Conservation (phyloP, 2,329 filamentous ascomycete genomes). For the Beauveria sp. region DNA sequence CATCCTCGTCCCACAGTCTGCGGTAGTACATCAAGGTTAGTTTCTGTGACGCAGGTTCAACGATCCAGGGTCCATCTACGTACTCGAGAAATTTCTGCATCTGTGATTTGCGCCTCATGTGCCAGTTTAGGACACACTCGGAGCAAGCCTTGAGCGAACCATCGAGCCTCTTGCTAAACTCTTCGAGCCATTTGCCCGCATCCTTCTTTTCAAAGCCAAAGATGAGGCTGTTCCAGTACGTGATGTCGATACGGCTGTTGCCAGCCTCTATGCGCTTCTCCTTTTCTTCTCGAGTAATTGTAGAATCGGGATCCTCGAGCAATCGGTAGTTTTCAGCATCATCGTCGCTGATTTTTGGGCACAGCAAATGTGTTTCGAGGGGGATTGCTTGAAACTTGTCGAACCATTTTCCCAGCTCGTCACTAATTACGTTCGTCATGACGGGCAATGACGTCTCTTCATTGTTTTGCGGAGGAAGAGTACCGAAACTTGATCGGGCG, state of each 20-base stretch:
- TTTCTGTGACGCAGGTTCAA: conserved; percentile 16
- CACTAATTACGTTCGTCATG: conserved; percentile 15
- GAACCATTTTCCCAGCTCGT: conserved; percentile 36
- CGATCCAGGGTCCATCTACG: conserved; percentile 18
- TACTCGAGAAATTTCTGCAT: conserved; percentile 56
- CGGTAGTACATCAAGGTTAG: background rate
- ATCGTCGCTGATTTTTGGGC: conserved; percentile 55
- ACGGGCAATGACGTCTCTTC: background rate
- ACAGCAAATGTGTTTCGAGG: conserved; percentile 56
- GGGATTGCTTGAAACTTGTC: conserved; percentile 37
- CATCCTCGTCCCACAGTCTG: conserved; percentile 41
- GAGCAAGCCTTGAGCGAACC: conserved; percentile 56
- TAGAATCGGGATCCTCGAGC: conserved; percentile 41
- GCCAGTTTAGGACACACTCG: conserved; percentile 66
- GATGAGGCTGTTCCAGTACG: conserved; percentile 61
- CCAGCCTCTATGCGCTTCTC: conserved; percentile 46
- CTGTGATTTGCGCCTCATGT: conserved; percentile 57
- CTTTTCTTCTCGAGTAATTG: conserved; percentile 44
- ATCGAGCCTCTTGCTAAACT: conserved; percentile 52
- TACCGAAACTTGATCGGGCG: background rate
- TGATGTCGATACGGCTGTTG: conserved; percentile 49
- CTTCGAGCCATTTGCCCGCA: conserved; percentile 50
- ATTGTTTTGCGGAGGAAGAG: background rate
- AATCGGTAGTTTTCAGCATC: conserved; percentile 54
- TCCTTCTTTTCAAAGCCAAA: conserved; percentile 58